Conservation (phyloP, 1,139 yeast species). For the Hyphopichia buzzinii region DNA sequence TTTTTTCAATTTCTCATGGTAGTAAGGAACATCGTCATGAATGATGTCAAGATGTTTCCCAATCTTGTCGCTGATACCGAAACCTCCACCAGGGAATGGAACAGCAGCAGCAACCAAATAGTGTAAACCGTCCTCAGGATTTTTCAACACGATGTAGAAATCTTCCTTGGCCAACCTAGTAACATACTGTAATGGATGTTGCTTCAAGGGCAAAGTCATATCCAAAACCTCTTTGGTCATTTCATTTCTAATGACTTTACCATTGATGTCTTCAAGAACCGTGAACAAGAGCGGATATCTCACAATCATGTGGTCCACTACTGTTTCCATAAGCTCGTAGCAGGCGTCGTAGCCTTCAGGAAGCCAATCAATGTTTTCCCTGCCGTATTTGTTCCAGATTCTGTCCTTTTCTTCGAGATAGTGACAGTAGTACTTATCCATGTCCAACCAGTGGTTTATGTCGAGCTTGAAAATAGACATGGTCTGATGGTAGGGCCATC, state of each 20-base stretch:
- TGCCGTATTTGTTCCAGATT: slow-evolving; percentile 56
- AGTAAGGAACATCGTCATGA: slow-evolving; percentile 72
- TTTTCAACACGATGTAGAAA: slow-evolving; percentile 58
- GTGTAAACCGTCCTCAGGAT: slow-evolving; percentile 55
- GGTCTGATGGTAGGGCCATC: slow-evolving; percentile 81
- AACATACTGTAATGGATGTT: slow-evolving; percentile 60
- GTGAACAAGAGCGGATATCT: slow-evolving; percentile 66
- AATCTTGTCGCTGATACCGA: slow-evolving; percentile 56
- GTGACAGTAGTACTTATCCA: slow-evolving; percentile 72
- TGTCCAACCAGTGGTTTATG: slow-evolving; percentile 73
- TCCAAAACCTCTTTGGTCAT: slow-evolving; percentile 61
- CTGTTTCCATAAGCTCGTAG: slow-evolving; percentile 61
- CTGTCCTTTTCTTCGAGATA: slow-evolving; percentile 62
- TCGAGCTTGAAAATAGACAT: slow-evolving; percentile 72
- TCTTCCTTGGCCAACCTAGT: slow-evolving; percentile 76
- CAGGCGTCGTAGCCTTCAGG: slow-evolving; percentile 69
- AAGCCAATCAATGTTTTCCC: slow-evolving; percentile 62
- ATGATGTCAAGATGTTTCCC: slow-evolving; percentile 63
- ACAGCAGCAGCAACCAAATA: slow-evolving; percentile 73
- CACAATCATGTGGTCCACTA: slow-evolving; percentile 54
- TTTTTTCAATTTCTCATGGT: slow-evolving; percentile 58
- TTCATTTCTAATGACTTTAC: slow-evolving; percentile 53
- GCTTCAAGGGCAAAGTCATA: slow-evolving; percentile 56
- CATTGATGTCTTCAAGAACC: slow-evolving; percentile 35
- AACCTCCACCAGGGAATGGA: slow-evolving; percentile 77